These are phyloP conservation scores for Xylariaceae sp. DNA, from an alignment of 2,329 filamentous ascomycete genomes.

Conservation along the genomic window DNA sequence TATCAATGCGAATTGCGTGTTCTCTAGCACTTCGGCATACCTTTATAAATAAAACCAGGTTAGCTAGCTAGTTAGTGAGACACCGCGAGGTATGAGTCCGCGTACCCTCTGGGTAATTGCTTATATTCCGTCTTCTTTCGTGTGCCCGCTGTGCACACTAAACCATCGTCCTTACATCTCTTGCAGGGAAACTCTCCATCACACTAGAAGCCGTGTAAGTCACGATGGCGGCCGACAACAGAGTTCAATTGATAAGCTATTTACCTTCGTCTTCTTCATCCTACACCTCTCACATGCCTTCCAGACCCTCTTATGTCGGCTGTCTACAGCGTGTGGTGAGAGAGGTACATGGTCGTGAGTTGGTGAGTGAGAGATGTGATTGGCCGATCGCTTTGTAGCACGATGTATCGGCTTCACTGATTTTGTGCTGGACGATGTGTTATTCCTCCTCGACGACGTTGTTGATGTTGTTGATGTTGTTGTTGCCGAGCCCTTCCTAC, in stretches of 20 bases:
- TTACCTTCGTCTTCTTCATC: constrained; percentile 72
- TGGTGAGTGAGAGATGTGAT: constrained; percentile 41
- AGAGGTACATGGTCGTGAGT: constrained; percentile 44
- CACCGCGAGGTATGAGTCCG: constrained; percentile 12
- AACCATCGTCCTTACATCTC: constrained; percentile 66
- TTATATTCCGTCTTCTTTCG: constrained; percentile 72
- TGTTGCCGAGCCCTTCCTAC: constrained; percentile 31
- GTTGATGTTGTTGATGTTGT: too few relatives aligned
- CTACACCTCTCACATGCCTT: constrained; percentile 68
- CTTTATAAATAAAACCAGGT: too few relatives aligned
- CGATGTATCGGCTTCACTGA: constrained; percentile 54
- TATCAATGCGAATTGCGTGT: constrained; percentile 66
- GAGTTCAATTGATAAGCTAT: constrained; percentile 9
- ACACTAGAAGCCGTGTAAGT: constrained; percentile 47
- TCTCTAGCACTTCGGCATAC: constrained; percentile 67
- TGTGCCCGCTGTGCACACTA: constrained; percentile 65
- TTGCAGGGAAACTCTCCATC: constrained; percentile 69
- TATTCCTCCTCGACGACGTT: too few relatives aligned
- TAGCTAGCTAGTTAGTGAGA: constrained; percentile 18
- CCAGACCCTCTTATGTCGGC: constrained; percentile 66
- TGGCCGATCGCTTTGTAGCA: constrained; percentile 53
- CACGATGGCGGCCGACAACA: neutral
- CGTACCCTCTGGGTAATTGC: constrained; percentile 64
- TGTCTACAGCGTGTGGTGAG: constrained; percentile 49
- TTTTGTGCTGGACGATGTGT: constrained; percentile 45